Evolutionary conservation across 371 early-diverging fungal genomes (phyloP).

Genomic region (Mortierella sp.): DNA sequence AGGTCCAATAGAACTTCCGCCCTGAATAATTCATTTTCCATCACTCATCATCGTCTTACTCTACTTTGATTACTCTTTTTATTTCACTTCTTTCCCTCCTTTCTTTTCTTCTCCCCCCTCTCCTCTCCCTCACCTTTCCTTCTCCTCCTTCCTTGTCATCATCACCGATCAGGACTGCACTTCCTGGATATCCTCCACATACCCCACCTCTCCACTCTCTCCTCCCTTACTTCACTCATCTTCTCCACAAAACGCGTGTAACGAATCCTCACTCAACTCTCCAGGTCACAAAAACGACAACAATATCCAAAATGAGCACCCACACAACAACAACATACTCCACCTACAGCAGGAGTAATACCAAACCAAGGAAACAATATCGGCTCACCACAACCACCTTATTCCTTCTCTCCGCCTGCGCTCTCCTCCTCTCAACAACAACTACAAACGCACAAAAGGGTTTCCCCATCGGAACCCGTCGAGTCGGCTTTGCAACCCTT

Average conservation of each 20-base stretch:
- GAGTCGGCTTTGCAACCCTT: conserved; percentile 32
- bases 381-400: background rate
- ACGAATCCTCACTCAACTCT: background rate
- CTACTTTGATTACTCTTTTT: background rate
- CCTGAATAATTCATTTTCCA: conserved; percentile 5
- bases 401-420: background rate
- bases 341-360: background rate
- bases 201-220: background rate
- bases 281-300: background rate
- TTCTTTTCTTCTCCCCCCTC: background rate
- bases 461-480: conserved; percentile 24
- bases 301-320: background rate
- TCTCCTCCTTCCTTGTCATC: background rate
- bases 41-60: background rate
- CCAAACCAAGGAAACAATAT: background rate
- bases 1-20: background rate
- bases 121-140: background rate
- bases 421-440: conserved; percentile 2
- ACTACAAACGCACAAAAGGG: conserved; percentile 14
- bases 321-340: background rate
- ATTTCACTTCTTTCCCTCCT: background rate
- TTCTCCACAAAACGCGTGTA: background rate
- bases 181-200: background rate
- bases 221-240: background rate
- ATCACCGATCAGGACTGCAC: background rate